phyloP scores from a whole-genome alignment of 192 early-diverging fungal genomes.

The Linnemannia zychae region DNA sequence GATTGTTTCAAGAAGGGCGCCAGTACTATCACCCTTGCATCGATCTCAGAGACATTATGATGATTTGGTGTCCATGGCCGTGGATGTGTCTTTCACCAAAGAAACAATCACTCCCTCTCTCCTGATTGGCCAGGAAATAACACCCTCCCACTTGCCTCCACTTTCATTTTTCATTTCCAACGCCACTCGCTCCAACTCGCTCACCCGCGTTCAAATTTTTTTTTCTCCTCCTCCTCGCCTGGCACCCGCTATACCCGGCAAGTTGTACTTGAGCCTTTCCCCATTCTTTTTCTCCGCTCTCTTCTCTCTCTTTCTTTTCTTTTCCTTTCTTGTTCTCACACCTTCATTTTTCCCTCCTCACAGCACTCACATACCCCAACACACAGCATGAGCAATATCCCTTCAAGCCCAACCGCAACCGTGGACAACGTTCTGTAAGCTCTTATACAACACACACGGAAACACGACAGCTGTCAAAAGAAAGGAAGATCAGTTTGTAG shows the following conservation, averaged over 20 bases:
- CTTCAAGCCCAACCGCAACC: neutral
- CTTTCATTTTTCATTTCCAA: slow-evolving; percentile 4
- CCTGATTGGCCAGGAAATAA: neutral
- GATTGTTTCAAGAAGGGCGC: neutral
- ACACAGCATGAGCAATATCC: neutral
- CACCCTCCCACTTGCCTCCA: neutral
- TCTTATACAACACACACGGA: neutral
- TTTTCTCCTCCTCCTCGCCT: neutral
- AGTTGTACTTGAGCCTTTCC: neutral
- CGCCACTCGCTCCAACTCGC: neutral
- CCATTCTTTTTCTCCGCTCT: neutral
- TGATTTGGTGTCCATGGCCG: neutral
- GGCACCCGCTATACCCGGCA: neutral
- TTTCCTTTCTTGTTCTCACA: neutral
- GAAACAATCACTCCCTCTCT: neutral
- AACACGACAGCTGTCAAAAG: too few species aligned
- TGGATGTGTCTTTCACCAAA: neutral
- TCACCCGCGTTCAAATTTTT: neutral
- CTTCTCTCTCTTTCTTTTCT: neutral
- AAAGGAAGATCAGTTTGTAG: neutral
- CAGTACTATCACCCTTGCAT: neutral
- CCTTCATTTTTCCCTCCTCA: neutral
- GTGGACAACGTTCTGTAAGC: neutral
- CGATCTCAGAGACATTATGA: neutral
- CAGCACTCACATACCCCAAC: neutral